phyloP scores from a whole-genome alignment of 805 yeast species.

The Candida alai region DNA sequence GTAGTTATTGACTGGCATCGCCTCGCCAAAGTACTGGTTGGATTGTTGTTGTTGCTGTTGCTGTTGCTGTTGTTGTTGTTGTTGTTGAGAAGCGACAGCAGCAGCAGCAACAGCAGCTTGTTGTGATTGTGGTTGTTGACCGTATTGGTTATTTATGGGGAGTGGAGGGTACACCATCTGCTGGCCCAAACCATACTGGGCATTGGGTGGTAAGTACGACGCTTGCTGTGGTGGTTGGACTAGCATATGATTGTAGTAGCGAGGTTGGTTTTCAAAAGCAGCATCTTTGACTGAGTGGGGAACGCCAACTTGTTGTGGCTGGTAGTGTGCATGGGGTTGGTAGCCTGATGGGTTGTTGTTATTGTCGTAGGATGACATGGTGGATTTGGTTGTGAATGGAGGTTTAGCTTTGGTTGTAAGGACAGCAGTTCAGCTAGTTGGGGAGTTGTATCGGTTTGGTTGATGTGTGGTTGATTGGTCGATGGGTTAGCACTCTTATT shows the following conservation, averaged over 20 bases:
- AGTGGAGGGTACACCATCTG: conserved; percentile 9
- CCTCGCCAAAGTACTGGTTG: conserved; percentile 11
- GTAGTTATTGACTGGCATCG: conserved; percentile 20
- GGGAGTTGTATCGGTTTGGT: too few relatives aligned
- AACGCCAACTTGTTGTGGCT: conserved; percentile 5
- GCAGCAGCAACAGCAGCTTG: too few relatives aligned
- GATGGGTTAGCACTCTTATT: too few relatives aligned
- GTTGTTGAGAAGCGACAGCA: conserved; percentile 11
- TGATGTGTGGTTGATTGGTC: too few relatives aligned
- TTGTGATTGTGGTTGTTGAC: conserved; percentile 9
- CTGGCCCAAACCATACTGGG: conserved; percentile 5
- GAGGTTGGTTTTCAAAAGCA: conserved; percentile 14
- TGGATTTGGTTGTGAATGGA: too few relatives aligned
- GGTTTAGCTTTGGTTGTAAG: too few relatives aligned
- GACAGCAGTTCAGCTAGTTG: too few relatives aligned
- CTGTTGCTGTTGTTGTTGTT: conserved; percentile 8
- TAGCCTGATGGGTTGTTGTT: conserved; percentile 4
- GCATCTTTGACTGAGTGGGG: conserved; percentile 4
- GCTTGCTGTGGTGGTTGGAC: conserved; percentile 22
- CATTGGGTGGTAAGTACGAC: conserved; percentile 13
- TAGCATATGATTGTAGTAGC: conserved; percentile 21
- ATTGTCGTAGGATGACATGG: conserved; percentile 8
- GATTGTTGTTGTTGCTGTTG: conserved; percentile 7
- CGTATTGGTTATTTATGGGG: conserved; percentile 6
- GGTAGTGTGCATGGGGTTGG: conserved; percentile 3